Conservation (phyloP, 2,329 filamentous ascomycete genomes). For the Fusarium austroafricanum region DNA sequence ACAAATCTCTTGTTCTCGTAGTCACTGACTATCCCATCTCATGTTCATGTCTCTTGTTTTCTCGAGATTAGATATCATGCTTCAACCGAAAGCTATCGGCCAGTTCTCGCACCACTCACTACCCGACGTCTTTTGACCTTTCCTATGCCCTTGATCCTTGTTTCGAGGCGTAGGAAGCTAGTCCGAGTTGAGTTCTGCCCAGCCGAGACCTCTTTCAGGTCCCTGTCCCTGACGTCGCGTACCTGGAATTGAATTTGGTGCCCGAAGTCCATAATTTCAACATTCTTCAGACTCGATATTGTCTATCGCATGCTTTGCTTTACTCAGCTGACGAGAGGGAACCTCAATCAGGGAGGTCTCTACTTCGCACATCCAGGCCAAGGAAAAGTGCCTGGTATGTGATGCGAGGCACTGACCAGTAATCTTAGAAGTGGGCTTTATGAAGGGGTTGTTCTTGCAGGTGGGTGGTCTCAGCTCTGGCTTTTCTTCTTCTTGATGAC, state of each 20-base stretch:
- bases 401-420: constrained; percentile 44
- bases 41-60: constrained; percentile 14
- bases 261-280: constrained; percentile 14
- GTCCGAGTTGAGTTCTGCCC: constrained; percentile 14
- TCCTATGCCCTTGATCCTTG: constrained; percentile 18
- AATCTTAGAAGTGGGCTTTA: constrained; percentile 44
- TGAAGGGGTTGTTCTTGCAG: constrained; percentile 14
- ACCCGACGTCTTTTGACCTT: constrained; percentile 7
- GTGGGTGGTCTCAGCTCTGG: constrained; percentile 41
- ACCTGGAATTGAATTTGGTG: constrained; percentile 15
- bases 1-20: constrained; percentile 11
- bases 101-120: constrained; percentile 33
- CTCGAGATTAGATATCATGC: constrained; percentile 38
- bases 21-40: background rate
- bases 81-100: constrained; percentile 24
- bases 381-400: constrained; percentile 7
- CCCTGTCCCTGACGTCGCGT: constrained; percentile 13
- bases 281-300: constrained; percentile 5
- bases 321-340: background rate
- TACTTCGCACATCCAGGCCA: background rate
- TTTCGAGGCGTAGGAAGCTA: constrained; percentile 33
- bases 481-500: constrained; percentile 10
- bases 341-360: constrained; percentile 15
- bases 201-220: constrained; percentile 19
- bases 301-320: constrained; percentile 11